Conservation (phyloP, 352 stramenopile species). For the Hyaloperonospora brassicae region DNA sequence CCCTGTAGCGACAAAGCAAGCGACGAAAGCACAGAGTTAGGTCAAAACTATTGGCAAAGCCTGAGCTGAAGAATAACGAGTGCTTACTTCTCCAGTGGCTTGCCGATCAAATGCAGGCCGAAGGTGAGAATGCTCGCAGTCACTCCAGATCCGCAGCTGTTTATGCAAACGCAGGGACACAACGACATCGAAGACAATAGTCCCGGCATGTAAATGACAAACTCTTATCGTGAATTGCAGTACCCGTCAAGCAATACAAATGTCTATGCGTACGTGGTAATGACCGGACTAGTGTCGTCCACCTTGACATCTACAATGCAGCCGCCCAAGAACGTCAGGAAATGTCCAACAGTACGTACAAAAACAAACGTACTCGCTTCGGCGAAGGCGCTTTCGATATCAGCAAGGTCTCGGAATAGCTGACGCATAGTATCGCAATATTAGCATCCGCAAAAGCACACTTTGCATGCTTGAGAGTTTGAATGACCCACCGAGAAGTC, state of each 20-base stretch:
- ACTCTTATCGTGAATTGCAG: too few relatives aligned
- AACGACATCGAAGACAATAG: background rate
- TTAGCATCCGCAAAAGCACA: conserved; percentile 9
- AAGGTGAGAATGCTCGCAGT: conserved; percentile 60
- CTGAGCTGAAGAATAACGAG: background rate
- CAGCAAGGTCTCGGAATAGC: conserved; percentile 65
- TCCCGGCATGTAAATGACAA: background rate
- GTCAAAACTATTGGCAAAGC: conserved; percentile 5
- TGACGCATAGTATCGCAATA: conserved; percentile 5
- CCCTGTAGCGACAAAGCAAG: conserved; percentile 20
- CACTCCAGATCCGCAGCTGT: conserved; percentile 67
- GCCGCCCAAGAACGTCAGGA: conserved; percentile 2
- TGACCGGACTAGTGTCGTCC: conserved; percentile 48
- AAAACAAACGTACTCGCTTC: conserved; percentile 37
- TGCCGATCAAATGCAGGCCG: conserved; percentile 52
- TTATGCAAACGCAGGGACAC: conserved; percentile 6
- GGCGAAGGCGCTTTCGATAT: conserved; percentile 76
- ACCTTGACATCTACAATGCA: conserved; percentile 39
- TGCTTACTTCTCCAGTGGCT: conserved; percentile 59
- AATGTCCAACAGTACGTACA: background rate
- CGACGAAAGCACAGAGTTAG: conserved; percentile 2
- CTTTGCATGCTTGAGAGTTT: conserved; percentile 2
- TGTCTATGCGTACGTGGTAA: conserved; percentile 43
- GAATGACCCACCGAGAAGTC: conserved; percentile 62
- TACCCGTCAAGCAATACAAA: too few relatives aligned